Conservation (phyloP, 306 rosid genomes). For the Cucurbita pepo region DNA sequence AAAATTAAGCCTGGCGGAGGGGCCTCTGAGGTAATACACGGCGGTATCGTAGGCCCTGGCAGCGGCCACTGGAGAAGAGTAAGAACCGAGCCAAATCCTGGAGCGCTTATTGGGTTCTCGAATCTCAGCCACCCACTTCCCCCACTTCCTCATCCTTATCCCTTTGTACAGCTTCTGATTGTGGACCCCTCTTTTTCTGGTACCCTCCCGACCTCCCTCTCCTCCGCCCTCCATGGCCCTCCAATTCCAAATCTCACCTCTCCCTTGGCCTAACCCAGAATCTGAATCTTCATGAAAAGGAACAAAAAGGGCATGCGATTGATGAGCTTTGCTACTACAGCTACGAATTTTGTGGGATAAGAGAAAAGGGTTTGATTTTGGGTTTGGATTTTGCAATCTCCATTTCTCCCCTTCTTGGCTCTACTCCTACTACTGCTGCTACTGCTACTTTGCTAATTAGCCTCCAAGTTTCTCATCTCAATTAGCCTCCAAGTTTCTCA, state of each 20-base stretch:
- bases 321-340: too few relatives aligned
- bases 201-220: slow-evolving; percentile 8
- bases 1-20: slow-evolving; percentile 80
- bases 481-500: too few relatives aligned
- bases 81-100: slow-evolving; percentile 92
- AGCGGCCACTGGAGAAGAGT: slow-evolving; percentile 86
- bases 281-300: slow-evolving; percentile 12
- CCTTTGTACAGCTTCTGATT: slow-evolving; percentile 82
- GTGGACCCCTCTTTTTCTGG: slow-evolving; percentile 20
- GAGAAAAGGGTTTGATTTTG: background rate
- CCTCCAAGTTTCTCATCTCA: slow-evolving; percentile 49
- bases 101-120: slow-evolving; percentile 95
- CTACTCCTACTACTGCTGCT: background rate
- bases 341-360: background rate
- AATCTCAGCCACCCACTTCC: slow-evolving; percentile 99
- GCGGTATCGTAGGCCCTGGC: slow-evolving; percentile 98
- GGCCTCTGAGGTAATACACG: slow-evolving; percentile 73
- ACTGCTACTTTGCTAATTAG: slow-evolving; percentile 17
- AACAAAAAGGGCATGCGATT: too few relatives aligned
- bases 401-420: background rate
- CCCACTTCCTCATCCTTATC: slow-evolving; percentile 99
- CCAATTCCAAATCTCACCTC: background rate
- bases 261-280: background rate
- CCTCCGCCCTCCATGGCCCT: slow-evolving; percentile 8
- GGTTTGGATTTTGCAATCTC: background rate